These are phyloP conservation scores for Phyllosticta citrichinensis DNA, from an alignment of 2,329 filamentous ascomycete species.

Conservation along the genomic window DNA sequence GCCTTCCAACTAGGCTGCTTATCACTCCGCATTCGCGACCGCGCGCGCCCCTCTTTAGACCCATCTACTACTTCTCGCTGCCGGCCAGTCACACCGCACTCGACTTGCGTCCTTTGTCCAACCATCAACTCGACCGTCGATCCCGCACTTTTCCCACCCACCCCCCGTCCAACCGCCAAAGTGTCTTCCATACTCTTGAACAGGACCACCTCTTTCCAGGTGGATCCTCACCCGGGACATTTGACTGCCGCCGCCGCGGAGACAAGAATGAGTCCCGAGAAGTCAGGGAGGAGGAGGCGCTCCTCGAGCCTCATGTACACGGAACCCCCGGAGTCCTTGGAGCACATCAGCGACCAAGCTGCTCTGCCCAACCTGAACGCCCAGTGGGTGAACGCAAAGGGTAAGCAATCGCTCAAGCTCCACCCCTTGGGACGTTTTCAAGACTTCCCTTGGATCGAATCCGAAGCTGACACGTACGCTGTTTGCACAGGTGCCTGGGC, in stretches of 20 bases:
- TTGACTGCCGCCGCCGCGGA: slow-evolving; percentile 18
- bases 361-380: slow-evolving; percentile 92
- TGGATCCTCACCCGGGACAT: slow-evolving; percentile 51
- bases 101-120: slow-evolving; percentile 5
- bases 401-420: slow-evolving; percentile 36
- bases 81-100: slow-evolving; percentile 4
- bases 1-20: neutral
- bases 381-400: slow-evolving; percentile 98
- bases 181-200: slow-evolving; percentile 88
- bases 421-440: neutral
- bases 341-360: slow-evolving; percentile 95
- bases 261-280: slow-evolving; percentile 36
- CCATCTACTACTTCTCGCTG: slow-evolving; percentile 1
- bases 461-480: neutral
- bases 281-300: slow-evolving; percentile 67
- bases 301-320: slow-evolving; percentile 99
- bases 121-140: slow-evolving; percentile 8
- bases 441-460: neutral
- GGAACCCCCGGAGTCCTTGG: slow-evolving; percentile 89
- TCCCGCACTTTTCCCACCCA: neutral
- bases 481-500: slow-evolving; percentile 77
- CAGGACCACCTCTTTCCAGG: slow-evolving; percentile 70
- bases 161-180: slow-evolving; percentile 67
- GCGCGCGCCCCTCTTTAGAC: slow-evolving; percentile 4
- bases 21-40: neutral